Evolutionary conservation across 208 protist species (phyloP), one percentile per base, ranked within the genome.

Genomic region (Acanthamoeba healyi): DNA sequence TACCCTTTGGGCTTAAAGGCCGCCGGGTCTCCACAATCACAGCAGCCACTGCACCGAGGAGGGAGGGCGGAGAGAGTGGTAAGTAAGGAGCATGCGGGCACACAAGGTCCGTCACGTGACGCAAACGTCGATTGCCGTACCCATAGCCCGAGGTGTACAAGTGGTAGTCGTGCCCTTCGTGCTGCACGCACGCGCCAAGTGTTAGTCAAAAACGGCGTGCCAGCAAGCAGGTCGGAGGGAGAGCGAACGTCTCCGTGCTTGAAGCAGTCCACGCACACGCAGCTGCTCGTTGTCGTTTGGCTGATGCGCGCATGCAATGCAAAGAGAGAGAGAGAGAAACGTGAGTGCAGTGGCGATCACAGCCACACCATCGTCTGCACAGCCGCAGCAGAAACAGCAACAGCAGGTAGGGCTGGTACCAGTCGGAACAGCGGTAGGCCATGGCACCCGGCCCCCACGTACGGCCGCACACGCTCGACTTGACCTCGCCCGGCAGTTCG

Each of bases 221-320:
- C 22, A 22, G 1, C 63, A 70, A 70, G 14, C 56, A 63, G 24
- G 29, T 19, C 14, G n/a, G 29, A 79, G 67, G 36, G 36, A 38
- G 63, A 72, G 32, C 84, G 34, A 32, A 91, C 84, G 54, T 91
- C n/a, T 12, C 84, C 84, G 36, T 91, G 49, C 84, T 91, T 63
- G 58, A 91, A 91, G 84, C 84, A 91, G 54, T 91, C 84, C 22
- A 91, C 84, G 56, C 84, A 91, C 12, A 91, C 72, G 56, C 84
- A 91, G 58, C 84, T 91, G 84, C 58, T 91, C 40, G 84, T 24
- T 2, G 54, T 91, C 36, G 24, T 72, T 24, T 91, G 84, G 24
- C 84, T 91, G 84, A 9, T n/a, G n/a, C n/a, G n/a, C n/a, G n/a
- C n/a, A n/a, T n/a, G n/a, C n/a, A n/a, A n/a, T n/a, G n/a, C n/a